A percentile compares a stretch with the other conserved stretches of the same genome.
phyloP scores from a whole-genome alignment of 202 grass and related monocot genomes.

The Schoenoplectus triqueter region DNA sequence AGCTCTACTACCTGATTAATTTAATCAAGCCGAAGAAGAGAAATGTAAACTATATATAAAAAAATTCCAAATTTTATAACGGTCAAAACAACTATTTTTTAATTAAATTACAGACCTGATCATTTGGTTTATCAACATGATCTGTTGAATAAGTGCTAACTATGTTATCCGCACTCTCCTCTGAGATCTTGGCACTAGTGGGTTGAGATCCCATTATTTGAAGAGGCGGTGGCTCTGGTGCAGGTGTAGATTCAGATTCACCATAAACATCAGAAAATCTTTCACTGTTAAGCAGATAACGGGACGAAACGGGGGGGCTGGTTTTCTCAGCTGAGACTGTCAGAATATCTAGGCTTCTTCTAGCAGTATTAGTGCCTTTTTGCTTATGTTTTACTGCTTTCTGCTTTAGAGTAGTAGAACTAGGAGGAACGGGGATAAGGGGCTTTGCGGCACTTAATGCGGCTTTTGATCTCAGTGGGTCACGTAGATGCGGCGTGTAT shows the following conservation, averaged over 20 bases:
- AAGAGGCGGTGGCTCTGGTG: conserved; percentile 6
- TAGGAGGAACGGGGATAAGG: background rate
- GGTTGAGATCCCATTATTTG: background rate
- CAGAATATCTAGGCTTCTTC: conserved; percentile 29
- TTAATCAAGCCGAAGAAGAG: conserved; percentile 17
- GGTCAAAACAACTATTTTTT: background rate
- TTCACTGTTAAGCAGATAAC: conserved; percentile 41
- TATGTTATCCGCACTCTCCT: conserved; percentile 16
- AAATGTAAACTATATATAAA: background rate
- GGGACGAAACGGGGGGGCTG: conserved; percentile 39
- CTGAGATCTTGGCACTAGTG: background rate
- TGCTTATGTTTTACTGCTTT: conserved; percentile 24
- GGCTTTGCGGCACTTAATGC: background rate
- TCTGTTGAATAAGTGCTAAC: background rate
- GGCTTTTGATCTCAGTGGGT: conserved; percentile 36
- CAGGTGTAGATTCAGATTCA: conserved; percentile 17
- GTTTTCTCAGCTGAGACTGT: conserved; percentile 16
- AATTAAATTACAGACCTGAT: conserved; percentile 38
- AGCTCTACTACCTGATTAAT: conserved; percentile 68
- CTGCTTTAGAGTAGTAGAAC: background rate
- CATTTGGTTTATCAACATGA: conserved; percentile 34
- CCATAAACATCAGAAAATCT: conserved; percentile 34
- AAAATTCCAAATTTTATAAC: background rate
- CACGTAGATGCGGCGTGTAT: conserved; percentile 40
- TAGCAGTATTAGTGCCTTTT: conserved; percentile 15